Percentiles rank a stretch among this genome's conserved stretches.
Evolutionary conservation across 2,329 filamentous ascomycete species (phyloP).

Genomic region (Ophiognomonia clavigignenti-juglandacearum): DNA sequence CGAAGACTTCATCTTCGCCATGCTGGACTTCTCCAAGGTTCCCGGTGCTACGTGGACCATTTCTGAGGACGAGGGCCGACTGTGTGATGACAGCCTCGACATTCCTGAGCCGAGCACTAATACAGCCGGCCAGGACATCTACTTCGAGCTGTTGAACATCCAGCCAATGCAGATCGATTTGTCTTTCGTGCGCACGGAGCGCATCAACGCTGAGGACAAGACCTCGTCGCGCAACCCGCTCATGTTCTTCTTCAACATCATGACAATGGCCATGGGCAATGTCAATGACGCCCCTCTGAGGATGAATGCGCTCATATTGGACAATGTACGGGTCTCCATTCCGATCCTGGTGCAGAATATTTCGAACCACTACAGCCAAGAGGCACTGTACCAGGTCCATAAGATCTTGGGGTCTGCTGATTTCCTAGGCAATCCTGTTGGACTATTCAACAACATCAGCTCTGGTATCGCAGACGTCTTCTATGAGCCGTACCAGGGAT

Average conservation of each 20-base stretch:
- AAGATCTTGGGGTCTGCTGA: conserved; percentile 96
- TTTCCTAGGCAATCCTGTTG: conserved; percentile 95
- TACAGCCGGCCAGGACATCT: conserved; percentile 86
- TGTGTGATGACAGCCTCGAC: conserved; percentile 85
- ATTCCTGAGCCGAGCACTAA: conserved; percentile 88
- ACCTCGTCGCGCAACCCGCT: conserved; percentile 85
- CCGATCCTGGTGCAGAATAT: conserved; percentile 80
- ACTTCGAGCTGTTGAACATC: conserved; percentile 94
- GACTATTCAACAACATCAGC: conserved; percentile 95
- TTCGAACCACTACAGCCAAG: conserved; percentile 92
- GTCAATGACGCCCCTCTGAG: conserved; percentile 96
- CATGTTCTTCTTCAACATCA: conserved; percentile 98
- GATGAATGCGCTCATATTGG: conserved; percentile 87
- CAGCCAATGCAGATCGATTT: conserved; percentile 98
- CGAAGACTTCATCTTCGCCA: conserved; percentile 95
- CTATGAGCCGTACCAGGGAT: conserved; percentile 95
- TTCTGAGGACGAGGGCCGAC: conserved; percentile 68
- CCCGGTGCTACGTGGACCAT: conserved; percentile 85
- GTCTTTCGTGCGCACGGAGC: conserved; percentile 94
- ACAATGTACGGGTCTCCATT: conserved; percentile 89
- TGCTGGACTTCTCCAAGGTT: conserved; percentile 91
- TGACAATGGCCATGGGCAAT: conserved; percentile 99
- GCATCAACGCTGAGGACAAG: conserved; percentile 93
- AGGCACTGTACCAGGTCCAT: conserved; percentile 92
- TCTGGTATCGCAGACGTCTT: conserved; percentile 98